Evolutionary conservation across 148 eudicot genomes (phyloP), one percentile per base, ranked within the genome.

Genomic region (Rheum nobile): DNA sequence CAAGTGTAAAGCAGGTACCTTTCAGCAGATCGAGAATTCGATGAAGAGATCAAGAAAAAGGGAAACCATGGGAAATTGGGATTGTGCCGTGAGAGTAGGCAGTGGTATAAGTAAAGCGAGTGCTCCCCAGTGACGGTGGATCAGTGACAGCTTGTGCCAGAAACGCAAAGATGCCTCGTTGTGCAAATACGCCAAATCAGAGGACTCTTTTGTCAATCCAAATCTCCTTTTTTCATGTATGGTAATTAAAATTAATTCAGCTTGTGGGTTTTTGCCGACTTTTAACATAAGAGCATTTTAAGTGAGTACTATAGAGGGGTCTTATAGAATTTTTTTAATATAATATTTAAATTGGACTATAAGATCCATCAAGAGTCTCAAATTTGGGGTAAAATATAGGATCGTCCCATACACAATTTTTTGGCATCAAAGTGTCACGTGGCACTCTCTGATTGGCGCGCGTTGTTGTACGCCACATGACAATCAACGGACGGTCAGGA

Each of bases 121-220:
- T 65, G 39, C 11, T 34, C 38, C 11, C 11, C 70, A 65, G 21
- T 65, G 70, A 34, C 70, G 70, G 70, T 65, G 70, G 70, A 65
- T 16, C 39, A 65, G 70, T 65, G 70, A 32, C 70, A 65, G 70
- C 70, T 65, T 28, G 39, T 13, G 70, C 70, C 70, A 65, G 70
- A 65, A 31, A 31, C 16, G 21, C 69, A 65, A 65, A 59, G 70
- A 65, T 65, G 70, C 21, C 70, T 59, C 39, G 4, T 14, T 32
- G 32, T 31, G 38, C 41, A 34, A 65, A 65, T 65, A 65, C 70
- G 70, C 70, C 70, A 65, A 34, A 65, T 65, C 17, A 11, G 21
- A 65, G 70, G 70, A 7, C 38, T 65, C 19, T 61, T 29, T 61
- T 55, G 28, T 61, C 68, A 31, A 61, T 61, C n/a, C 6, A 61